A percentile compares a stretch with the other conserved stretches of the same genome.
Conservation (phyloP, 192 early-diverging fungal genomes). For the Geranomyces variabilis region DNA sequence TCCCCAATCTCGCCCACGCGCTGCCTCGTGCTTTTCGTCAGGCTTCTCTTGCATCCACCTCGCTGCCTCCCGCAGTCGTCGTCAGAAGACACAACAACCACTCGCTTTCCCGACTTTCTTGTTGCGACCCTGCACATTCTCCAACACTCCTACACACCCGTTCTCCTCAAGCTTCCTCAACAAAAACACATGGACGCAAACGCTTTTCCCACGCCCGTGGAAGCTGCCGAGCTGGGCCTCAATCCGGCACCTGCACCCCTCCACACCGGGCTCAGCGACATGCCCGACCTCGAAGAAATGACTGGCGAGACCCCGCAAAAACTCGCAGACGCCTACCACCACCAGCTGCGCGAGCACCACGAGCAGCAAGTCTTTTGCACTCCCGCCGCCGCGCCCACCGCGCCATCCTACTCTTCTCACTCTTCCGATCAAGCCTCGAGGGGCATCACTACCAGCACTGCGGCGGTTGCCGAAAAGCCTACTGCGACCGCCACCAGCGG, state of each 20-base stretch:
- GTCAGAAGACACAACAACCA: too few relatives aligned
- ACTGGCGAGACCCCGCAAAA: background rate
- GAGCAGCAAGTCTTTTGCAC: background rate
- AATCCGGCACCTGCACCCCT: slow-evolving; percentile 13
- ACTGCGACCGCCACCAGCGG: too few relatives aligned
- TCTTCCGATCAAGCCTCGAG: background rate
- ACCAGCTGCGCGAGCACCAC: background rate
- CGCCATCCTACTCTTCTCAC: background rate
- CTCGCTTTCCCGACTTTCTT: too few relatives aligned
- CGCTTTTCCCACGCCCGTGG: slow-evolving; percentile 20
- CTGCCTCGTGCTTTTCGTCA: too few relatives aligned
- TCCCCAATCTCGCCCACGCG: too few relatives aligned
- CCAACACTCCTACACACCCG: too few relatives aligned
- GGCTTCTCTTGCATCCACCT: too few relatives aligned
- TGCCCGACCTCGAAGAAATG: slow-evolving; percentile 24
- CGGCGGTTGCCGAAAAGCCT: too few relatives aligned
- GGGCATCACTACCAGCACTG: too few relatives aligned
- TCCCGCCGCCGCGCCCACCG: background rate
- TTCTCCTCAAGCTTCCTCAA: too few relatives aligned
- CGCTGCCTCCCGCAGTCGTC: too few relatives aligned
- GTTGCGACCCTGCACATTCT: too few relatives aligned
- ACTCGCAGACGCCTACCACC: background rate
- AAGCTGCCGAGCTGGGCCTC: slow-evolving; percentile 15
- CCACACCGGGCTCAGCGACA: slow-evolving; percentile 8
- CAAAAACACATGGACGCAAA: background rate